Evolutionary conservation across 306 rosid genomes (phyloP), one percentile per base, ranked within the genome.

Genomic region (Argentina anserina): DNA sequence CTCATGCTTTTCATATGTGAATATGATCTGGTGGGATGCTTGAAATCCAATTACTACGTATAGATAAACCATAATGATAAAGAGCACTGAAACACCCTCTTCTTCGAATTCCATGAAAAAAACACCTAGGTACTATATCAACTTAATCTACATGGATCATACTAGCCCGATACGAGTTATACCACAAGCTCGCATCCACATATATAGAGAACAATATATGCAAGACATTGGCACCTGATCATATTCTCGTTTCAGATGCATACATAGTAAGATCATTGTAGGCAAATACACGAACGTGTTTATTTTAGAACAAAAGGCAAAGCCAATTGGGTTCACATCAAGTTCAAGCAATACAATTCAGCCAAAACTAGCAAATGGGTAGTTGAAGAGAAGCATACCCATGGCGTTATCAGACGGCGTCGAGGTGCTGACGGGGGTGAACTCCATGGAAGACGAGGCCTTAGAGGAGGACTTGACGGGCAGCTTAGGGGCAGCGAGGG

Each of bases 401-500:
- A 79, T 87, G 50, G 6, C 63, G 67, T 67, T 69, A 0, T 66
- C 13, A 23, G 81, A 11, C 12, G 79, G 3, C 23, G 84, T 6
- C 1, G 88, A 56, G 39, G 80, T 72, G 47, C 33, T 42, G n/a
- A 70, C 20, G 12, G 78, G 17, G 21, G 79, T n/a, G 68, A 77
- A n/a, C 37, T 90, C 96, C 96, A 89, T 90, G 37, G 88, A 61
- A 45, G 84, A 64, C 8, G 67, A 2, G 58, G 74, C 31, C 26
- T 62, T 76, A 5, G 84, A 34, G 8, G 87, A 69, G 5, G 69
- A 61, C 1, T 81, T 76, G 33, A 86, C 96, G 2, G 78, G 81
- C 3, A 94, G 88, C 93, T 91, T 94, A 56, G 99, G 97, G 41
- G 97, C 97, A 9, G 89, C 92, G 73, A 94, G 95, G 73, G 99